Evolutionary conservation across 345 rosid species (phyloP).

Genomic region (Garcia nutans): DNA sequence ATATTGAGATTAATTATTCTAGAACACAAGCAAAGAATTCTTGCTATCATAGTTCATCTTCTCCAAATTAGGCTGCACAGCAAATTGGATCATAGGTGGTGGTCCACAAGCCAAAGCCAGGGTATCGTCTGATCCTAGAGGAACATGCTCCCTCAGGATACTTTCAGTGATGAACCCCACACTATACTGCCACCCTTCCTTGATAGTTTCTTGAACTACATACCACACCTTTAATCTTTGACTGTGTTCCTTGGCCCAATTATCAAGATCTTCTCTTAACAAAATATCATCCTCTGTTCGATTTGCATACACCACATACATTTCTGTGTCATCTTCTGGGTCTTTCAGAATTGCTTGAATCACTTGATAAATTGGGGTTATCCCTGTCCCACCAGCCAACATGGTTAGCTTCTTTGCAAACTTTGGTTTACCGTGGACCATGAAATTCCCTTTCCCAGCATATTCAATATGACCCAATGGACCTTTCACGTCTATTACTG

Average conservation of each 20-base stretch:
- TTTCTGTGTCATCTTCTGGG: conserved; percentile 76
- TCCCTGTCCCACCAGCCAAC: conserved; percentile 95
- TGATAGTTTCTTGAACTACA: conserved; percentile 53
- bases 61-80: conserved; percentile 89
- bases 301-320: conserved; percentile 81
- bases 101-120: conserved; percentile 90
- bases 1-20: neutral
- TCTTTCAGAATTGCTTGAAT: conserved; percentile 70
- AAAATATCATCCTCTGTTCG: conserved; percentile 83
- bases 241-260: conserved; percentile 55
- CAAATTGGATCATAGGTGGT: conserved; percentile 94
- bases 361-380: conserved; percentile 85
- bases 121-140: conserved; percentile 51
- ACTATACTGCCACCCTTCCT: conserved; percentile 82
- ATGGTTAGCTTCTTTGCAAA: conserved; percentile 76
- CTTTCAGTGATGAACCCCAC: conserved; percentile 64
- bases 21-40: conserved; percentile 68
- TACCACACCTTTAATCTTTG: conserved; percentile 83
- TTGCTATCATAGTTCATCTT: conserved; percentile 77
- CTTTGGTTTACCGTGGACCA: conserved; percentile 73
- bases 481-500: conserved; percentile 71
- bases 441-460: conserved; percentile 62
- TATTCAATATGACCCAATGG: conserved; percentile 89
- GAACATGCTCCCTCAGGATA: conserved; percentile 65
- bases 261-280: conserved; percentile 74